Base-by-base conservation (phyloP, 148 eudicot species). In the Rhododendron williamsianum region DNA sequence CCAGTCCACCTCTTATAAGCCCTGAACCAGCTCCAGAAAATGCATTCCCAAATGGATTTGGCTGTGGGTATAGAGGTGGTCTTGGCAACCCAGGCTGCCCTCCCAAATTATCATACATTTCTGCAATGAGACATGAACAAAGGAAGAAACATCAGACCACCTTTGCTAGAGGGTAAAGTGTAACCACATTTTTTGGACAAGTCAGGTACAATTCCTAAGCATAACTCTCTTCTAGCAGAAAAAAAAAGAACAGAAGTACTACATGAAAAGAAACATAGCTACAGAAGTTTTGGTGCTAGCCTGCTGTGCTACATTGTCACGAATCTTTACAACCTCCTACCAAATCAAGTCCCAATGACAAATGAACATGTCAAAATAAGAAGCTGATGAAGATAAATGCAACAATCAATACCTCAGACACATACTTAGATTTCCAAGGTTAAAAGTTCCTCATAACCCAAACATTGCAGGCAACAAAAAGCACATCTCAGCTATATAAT, bases 91-190 rank as follows among this genome's bases (percentile, higher is more conserved):
- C 95, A 80, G 93, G 87, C 88, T 93, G 98, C 83, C 84, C 82
- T 91, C 97, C 95, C 84, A 92, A 78, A 87, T 94, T 94, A 89
- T 89, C 91, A 89, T 94, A 96, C 99, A 96, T 95, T 36, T 91
- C 93, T 90, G 76, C 74, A 84, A 86, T 52, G 87, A 41, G 83
- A 36, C 13, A 82, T 51, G 23, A 23, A 60, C n/a, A 49, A 41
- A 12, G 43, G 35, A 76, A 18, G 81, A n/a, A 71, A 41, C n/a
- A 30, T 85, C 38, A 81, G 69, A 69, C 78, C 36, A 81, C 15
- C 74, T 51, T 51, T 15, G 11, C 49, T 11, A n/a, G 49, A 60
- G 9, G 18, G 15, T 36, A 81, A 21, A 81, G 8, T 23, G 35
- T 18, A 63, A 30, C 54, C 11, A 43, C 54, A 27, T 21, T 23